Percentiles rank a stretch among this genome's conserved stretches.
phyloP scores from a whole-genome alignment of 345 rosid species.

The Erucastrum elatum region DNA sequence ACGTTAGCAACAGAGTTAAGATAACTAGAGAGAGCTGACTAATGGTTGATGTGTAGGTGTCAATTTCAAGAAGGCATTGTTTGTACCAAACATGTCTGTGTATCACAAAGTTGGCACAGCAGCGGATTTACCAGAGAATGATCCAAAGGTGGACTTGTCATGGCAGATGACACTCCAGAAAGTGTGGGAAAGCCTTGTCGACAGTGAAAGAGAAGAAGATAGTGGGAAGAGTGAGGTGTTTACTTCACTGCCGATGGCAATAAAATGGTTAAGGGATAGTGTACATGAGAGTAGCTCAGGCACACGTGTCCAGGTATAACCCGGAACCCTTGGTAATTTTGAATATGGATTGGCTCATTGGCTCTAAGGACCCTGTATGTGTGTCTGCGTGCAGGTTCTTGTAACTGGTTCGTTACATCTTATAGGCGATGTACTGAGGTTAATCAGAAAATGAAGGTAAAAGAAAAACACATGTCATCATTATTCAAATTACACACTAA shows the following conservation, averaged over 20 bases:
- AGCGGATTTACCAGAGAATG: conserved; percentile 48
- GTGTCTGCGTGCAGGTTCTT: conserved; percentile 58
- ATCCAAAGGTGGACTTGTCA: conserved; percentile 75
- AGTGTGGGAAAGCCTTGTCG: conserved; percentile 80
- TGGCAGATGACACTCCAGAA: conserved; percentile 86
- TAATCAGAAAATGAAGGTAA: conserved; percentile 54
- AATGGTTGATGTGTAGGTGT: conserved; percentile 56
- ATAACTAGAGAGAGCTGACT: conserved; percentile 5
- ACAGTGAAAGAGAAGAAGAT: conserved; percentile 55
- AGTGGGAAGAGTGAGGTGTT: conserved; percentile 74
- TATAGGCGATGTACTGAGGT: conserved; percentile 82
- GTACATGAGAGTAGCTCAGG: conserved; percentile 57
- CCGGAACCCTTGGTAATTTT: background rate
- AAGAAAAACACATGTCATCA: background rate
- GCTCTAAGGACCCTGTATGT: background rate
- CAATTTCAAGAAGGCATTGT: conserved; percentile 82
- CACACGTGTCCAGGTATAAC: conserved; percentile 66
- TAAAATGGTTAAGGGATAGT: conserved; percentile 87
- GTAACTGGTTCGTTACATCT: conserved; percentile 91
- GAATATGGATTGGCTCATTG: background rate
- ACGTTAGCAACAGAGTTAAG: background rate
- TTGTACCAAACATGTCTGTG: conserved; percentile 88
- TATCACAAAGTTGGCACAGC: conserved; percentile 80
- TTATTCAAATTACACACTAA: background rate
- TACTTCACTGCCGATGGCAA: conserved; percentile 81